Evolutionary conservation across 1,139 yeast genomes (phyloP), one percentile per base, ranked within the genome.

Genomic region (Candida sp.): DNA sequence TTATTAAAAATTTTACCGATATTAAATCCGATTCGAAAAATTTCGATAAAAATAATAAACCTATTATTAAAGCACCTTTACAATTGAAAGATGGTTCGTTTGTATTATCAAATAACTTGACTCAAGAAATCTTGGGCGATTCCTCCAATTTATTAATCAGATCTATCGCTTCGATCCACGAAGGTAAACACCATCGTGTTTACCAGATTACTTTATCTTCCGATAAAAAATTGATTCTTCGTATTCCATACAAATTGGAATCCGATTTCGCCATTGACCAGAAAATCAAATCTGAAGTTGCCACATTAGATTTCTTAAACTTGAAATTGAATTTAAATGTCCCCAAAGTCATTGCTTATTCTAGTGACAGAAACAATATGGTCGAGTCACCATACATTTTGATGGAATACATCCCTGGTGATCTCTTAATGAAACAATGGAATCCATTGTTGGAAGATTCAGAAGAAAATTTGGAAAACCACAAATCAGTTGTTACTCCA

Each of bases 161-260:
- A 58, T 82, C 90, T 40, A 81, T 93, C 59, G 81, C 88, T 45
- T 85, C 95, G 48, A 76, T 89, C 48, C 96, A 89, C 57, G 98
- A 93, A 64, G 98, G 98, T 45, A 89, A 88, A 64, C 97, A 89
- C 59, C 93, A 93, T 67, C 79, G 96, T 60, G 72, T 91, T 45
- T 93, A 90, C 65, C 81, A 84, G 57, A 68, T 89, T 32, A 79
- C 80, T 21, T 71, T 90, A 45, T 76, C 78, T 46, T 77, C 84
- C 41, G 83, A 75, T 5, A 82, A 80, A 51, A 68, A 77, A 9
- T 82, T 86, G 51, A 80, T 88, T 21, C 74, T 93, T 61, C 79
- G 98, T 63, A 79, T 93, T 44, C 98, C 99, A 11, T 93, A 93
- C 61, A 79, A 84, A 39, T 68, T 84, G 45, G 87, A 75, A 43